Percentiles rank a stretch among this genome's conserved stretches.
These are phyloP conservation scores for Podaxis carcinomalis DNA, from an alignment of 768 basidiomycete genomes.

Conservation along the genomic window DNA sequence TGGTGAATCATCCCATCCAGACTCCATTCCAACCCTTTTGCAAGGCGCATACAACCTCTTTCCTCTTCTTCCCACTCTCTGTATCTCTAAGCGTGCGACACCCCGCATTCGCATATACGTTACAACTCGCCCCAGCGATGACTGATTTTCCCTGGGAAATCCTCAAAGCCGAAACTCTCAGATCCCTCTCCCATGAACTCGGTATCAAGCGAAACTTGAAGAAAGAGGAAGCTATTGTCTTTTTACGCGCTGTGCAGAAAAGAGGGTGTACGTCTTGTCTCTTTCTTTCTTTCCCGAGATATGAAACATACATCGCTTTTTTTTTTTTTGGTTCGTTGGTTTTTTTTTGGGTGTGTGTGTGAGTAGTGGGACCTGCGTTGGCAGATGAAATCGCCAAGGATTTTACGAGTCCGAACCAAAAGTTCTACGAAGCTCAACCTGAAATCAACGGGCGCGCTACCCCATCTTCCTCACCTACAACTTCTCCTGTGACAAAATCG, in stretches of 20 bases:
- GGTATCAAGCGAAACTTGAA: neutral
- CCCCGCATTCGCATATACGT: neutral
- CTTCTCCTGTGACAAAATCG: neutral
- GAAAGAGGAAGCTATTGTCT: conserved; percentile 5
- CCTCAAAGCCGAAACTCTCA: conserved; percentile 9
- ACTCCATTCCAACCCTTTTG: neutral
- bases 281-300: neutral
- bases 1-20: neutral
- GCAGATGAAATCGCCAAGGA: conserved; percentile 1
- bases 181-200: conserved; percentile 1
- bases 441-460: neutral
- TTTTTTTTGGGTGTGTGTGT: neutral
- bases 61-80: neutral
- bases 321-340: neutral
- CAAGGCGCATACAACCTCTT: neutral
- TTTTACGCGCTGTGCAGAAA: conserved; percentile 6
- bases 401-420: neutral
- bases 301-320: neutral
- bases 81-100: neutral
- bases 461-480: neutral
- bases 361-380: conserved; percentile 8
- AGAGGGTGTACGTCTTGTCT: conserved; percentile 4
- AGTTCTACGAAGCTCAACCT: neutral
- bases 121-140: neutral
- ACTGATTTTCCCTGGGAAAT: conserved; percentile 12